A percentile compares a stretch with the other conserved stretches of the same genome.
phyloP scores from a whole-genome alignment of 192 early-diverging fungal species.

The Neocallimastix lanati region DNA sequence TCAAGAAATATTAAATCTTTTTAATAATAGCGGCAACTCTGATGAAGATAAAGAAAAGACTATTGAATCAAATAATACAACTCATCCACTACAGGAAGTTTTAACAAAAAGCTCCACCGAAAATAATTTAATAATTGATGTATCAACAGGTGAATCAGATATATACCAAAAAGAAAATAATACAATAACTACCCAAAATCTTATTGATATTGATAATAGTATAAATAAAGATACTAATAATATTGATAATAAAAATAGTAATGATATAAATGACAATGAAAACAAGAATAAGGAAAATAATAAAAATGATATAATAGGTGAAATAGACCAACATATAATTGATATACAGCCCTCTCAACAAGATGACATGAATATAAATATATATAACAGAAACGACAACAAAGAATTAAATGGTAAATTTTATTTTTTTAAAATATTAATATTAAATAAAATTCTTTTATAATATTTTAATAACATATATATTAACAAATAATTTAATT shows the following conservation, averaged over 20 bases:
- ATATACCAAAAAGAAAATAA: background rate
- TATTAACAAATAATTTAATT: too few relatives aligned
- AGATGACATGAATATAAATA: background rate
- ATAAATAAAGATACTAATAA: background rate
- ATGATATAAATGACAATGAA: background rate
- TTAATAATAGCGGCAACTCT: background rate
- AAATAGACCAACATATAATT: background rate
- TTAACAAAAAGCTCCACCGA: background rate
- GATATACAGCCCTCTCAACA: background rate
- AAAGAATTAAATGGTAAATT: background rate
- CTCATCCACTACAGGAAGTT: background rate
- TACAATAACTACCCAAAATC: background rate
- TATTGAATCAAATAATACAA: background rate
- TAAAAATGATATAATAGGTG: background rate
- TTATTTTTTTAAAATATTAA: too few relatives aligned
- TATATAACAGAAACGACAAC: background rate
- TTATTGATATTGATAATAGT: background rate
- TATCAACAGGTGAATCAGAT: background rate
- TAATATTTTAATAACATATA: too few relatives aligned
- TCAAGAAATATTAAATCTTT: background rate
- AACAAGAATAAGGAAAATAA: too few relatives aligned
- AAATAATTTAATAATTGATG: background rate
- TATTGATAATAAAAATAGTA: background rate
- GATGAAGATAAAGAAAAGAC: background rate
- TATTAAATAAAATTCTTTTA: too few relatives aligned